These are phyloP conservation scores for Bruguiera parviflora DNA, from an alignment of 345 rosid species.

Conservation along the genomic window DNA sequence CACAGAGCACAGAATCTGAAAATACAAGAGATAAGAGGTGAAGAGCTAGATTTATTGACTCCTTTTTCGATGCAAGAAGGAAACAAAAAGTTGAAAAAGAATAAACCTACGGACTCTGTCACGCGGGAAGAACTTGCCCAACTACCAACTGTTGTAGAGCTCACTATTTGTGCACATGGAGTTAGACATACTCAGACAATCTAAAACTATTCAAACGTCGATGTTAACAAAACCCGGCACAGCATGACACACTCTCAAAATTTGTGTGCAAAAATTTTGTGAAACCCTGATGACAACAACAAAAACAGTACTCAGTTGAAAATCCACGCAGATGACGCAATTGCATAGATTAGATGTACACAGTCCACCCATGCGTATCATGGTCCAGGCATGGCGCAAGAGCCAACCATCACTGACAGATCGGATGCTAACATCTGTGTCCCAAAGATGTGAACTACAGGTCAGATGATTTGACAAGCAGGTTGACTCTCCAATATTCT, in stretches of 20 bases:
- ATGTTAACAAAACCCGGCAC: not conserved
- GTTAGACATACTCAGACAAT: not conserved
- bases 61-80: too few relatives aligned
- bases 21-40: not conserved
- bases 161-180: slow-evolving; percentile 1
- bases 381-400: not conserved
- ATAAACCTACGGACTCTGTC: not conserved
- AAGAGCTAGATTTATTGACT: not conserved
- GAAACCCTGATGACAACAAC: slow-evolving; percentile 1
- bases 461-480: not conserved
- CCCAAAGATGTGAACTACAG: not conserved
- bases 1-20: not conserved
- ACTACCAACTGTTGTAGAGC: not conserved
- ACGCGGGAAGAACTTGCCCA: slow-evolving; percentile 1
- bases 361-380: slow-evolving; percentile 8
- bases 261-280: slow-evolving; percentile 4
- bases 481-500: slow-evolving; percentile 6
- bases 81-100: too few relatives aligned
- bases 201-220: slow-evolving; percentile 9
- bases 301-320: slow-evolving; percentile 15
- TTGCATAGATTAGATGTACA: slow-evolving; percentile 30
- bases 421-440: not conserved
- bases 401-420: not conserved
- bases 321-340: slow-evolving; percentile 1
- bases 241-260: slow-evolving; percentile 14